These are phyloP conservation scores for Penicillium bialowiezense DNA, from an alignment of 495 filamentous ascomycete species.

Conservation along the genomic window DNA sequence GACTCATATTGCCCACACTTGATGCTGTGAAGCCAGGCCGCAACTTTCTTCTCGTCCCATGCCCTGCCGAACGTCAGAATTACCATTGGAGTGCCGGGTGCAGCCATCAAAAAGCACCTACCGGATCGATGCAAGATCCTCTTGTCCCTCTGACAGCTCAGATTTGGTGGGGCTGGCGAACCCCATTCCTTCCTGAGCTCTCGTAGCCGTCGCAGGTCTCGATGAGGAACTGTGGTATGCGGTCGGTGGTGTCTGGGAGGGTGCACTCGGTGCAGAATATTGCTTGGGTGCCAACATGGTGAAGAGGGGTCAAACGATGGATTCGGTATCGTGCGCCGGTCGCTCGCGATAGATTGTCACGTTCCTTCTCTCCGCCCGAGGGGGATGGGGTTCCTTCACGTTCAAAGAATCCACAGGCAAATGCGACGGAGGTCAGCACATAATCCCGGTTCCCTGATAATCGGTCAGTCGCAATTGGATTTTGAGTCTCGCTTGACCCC, in stretches of 20 bases:
- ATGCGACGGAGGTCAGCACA: conserved; percentile 17
- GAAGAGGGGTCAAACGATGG: conserved; percentile 18
- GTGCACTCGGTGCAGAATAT: conserved; percentile 62
- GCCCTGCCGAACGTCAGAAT: conserved; percentile 43
- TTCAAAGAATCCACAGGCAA: conserved; percentile 5
- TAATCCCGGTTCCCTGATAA: conserved; percentile 12
- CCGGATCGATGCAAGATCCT: conserved; percentile 59
- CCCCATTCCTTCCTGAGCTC: conserved; percentile 56
- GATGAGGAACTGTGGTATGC: conserved; percentile 46
- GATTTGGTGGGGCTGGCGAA: conserved; percentile 90
- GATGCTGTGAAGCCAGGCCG: conserved; percentile 84
- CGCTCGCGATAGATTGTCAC: neutral
- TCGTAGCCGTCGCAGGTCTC: conserved; percentile 53
- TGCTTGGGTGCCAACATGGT: conserved; percentile 86
- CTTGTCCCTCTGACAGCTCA: conserved; percentile 81
- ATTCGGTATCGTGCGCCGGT: neutral
- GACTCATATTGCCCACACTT: conserved; percentile 91
- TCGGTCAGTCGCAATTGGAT: conserved; percentile 9
- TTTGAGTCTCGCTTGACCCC: conserved; percentile 1
- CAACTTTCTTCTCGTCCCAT: conserved; percentile 91
- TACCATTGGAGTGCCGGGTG: neutral
- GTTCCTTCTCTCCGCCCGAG: conserved; percentile 12
- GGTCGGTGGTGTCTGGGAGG: conserved; percentile 50
- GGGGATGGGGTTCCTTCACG: neutral
- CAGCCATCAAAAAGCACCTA: conserved; percentile 25